A percentile compares a stretch with the other conserved stretches of the same genome.
These are phyloP conservation scores for Ceriops tagal DNA, from an alignment of 345 rosid genomes.

Conservation along the genomic window DNA sequence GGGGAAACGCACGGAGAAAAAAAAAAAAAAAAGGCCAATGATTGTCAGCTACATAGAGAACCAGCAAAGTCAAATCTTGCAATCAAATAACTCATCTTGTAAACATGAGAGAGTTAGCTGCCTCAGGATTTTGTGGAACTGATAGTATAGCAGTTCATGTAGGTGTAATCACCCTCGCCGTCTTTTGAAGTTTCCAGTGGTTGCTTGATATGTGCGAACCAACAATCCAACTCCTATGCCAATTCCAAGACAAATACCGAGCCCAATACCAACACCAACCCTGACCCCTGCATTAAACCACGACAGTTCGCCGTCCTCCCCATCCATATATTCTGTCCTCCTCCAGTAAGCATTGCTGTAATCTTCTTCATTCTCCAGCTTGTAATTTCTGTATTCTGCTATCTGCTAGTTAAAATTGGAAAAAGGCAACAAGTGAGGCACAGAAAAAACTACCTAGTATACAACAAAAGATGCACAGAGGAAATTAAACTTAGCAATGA, in stretches of 20 bases:
- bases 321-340: conserved; percentile 54
- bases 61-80: conserved; percentile 39
- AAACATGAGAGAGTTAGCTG: conserved; percentile 23
- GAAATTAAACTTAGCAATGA: no score
- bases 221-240: conserved; percentile 93
- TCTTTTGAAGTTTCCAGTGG: conserved; percentile 76
- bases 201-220: conserved; percentile 72
- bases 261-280: conserved; percentile 96
- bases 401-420: conserved; percentile 36
- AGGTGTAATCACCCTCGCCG: conserved; percentile 33
- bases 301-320: conserved; percentile 84
- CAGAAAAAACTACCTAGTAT: not conserved
- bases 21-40: not conserved
- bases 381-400: conserved; percentile 46
- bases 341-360: conserved; percentile 60
- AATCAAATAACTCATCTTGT: conserved; percentile 21
- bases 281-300: conserved; percentile 98
- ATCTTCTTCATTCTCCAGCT: conserved; percentile 57
- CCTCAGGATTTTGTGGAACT: conserved; percentile 22
- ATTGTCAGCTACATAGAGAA: conserved; percentile 28
- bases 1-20: not conserved
- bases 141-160: not conserved
- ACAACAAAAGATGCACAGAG: not conserved
- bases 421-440: not conserved
- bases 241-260: conserved; percentile 80